Evolutionary conservation across 2,329 filamentous ascomycete species (phyloP), one percentile per base, ranked within the genome.

Genomic region (Nothophaeocryptopus gaeumannii): DNA sequence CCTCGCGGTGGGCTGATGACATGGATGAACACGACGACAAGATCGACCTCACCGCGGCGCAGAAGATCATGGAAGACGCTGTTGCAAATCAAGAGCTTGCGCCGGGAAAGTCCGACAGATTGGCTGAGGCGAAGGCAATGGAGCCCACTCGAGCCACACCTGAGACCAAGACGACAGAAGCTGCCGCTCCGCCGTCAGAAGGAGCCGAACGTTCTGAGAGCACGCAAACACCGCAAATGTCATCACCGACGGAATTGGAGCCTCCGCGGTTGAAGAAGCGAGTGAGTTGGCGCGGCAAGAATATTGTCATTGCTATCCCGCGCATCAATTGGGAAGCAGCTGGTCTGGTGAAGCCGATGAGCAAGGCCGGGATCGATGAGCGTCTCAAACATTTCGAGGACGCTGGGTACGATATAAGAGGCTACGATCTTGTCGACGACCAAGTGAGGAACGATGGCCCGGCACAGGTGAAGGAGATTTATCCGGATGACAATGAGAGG

Each of bases 381-480:
- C 88, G 87, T 74, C 72, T 88, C 56, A 74, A 74, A 41, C 78
- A 78, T 3, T 89, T 87, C 78, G 76, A 86, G 64, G 75, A 85
- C 58, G 72, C 84, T 32, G 88, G 88, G 8, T 90, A 89, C 64
- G 78, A 82, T 59, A 80, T 80, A 11, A 72, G 75, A 29, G 87
- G 86, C 0, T 90, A 89, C 63, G 84, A 87, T 58, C 69, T 88
- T 42, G 74, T 71, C n/a, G 72, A 77, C 13, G 69, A 67, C 26
- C 63, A 70, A 5, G 36, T 35, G 7, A 49, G 44, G 15, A 44
- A 32, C 16, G 47, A 57, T 32, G 58, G 50, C 11, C 56, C 45
- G 10, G 56, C 72, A 2, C 86, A 88, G 67, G 90, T 85, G 61
- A 78, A 84, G 55, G 75, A 77, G 37, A 76, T 83, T 30, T 92